These are phyloP conservation scores for Aspergillus bridgeri DNA, from an alignment of 495 filamentous ascomycete species.

Conservation along the genomic window DNA sequence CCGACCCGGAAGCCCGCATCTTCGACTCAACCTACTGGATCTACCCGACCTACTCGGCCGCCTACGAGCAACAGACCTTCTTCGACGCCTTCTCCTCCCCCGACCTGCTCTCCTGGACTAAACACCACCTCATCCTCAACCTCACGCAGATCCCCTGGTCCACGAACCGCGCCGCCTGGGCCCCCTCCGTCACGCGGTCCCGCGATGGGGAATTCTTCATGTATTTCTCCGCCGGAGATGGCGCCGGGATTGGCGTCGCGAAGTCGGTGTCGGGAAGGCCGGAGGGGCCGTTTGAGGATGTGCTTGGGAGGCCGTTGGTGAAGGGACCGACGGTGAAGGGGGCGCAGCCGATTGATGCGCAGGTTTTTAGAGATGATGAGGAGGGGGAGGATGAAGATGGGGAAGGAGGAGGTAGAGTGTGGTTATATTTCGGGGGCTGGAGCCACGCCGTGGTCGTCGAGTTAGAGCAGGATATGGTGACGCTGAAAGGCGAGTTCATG, in stretches of 20 bases:
- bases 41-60: slow-evolving; percentile 39
- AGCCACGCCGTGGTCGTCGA: slow-evolving; percentile 42
- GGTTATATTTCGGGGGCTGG: slow-evolving; percentile 48
- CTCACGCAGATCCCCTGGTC: slow-evolving; percentile 39
- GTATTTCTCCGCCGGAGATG: slow-evolving; percentile 47
- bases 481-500: slow-evolving; percentile 24
- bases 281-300: slow-evolving; percentile 42
- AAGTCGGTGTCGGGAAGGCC: slow-evolving; percentile 31
- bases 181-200: slow-evolving; percentile 36
- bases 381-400: not conserved
- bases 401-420: slow-evolving; percentile 22
- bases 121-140: slow-evolving; percentile 37
- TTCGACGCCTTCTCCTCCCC: slow-evolving; percentile 47
- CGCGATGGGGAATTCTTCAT: slow-evolving; percentile 37
- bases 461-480: slow-evolving; percentile 45
- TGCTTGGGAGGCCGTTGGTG: slow-evolving; percentile 41
- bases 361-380: slow-evolving; percentile 44
- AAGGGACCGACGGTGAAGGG: slow-evolving; percentile 31
- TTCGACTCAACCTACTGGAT: slow-evolving; percentile 42
- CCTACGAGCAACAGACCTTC: slow-evolving; percentile 41
- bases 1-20: slow-evolving; percentile 45
- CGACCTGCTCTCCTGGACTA: slow-evolving; percentile 44
- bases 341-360: slow-evolving; percentile 44
- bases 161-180: slow-evolving; percentile 40
- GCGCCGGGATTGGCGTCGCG: slow-evolving; percentile 46